These are phyloP conservation scores for Tuber magnatum DNA, from an alignment of 495 filamentous ascomycete genomes.

Conservation along the genomic window DNA sequence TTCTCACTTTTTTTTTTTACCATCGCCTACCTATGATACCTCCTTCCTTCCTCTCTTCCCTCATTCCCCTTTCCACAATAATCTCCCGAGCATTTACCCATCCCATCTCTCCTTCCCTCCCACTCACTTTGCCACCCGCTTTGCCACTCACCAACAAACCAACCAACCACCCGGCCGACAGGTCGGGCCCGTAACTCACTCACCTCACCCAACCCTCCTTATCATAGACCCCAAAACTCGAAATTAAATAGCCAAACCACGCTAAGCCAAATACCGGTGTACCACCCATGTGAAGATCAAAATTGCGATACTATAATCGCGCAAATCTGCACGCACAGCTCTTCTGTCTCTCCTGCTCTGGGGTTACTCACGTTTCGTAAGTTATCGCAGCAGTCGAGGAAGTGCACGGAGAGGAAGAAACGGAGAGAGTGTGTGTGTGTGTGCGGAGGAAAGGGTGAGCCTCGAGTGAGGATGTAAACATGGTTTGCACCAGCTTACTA, in stretches of 20 bases:
- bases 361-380: background rate
- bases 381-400: background rate
- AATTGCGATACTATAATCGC: constrained; percentile 4
- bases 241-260: background rate
- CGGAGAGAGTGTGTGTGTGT: background rate
- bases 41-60: background rate
- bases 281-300: constrained; percentile 1
- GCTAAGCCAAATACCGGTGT: background rate
- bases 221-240: background rate
- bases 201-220: background rate
- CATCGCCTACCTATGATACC: background rate
- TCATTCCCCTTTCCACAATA: background rate
- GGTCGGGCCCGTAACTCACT: background rate
- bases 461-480: background rate
- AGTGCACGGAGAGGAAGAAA: background rate
- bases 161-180: background rate
- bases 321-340: background rate
- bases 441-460: background rate
- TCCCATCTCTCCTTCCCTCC: background rate
- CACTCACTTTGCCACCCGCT: background rate
- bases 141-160: background rate
- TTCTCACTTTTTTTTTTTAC: background rate
- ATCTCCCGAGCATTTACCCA: background rate
- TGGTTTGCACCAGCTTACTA: background rate
- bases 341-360: background rate